These are phyloP conservation scores for Syzygium syzygioides DNA, from an alignment of 441 rosid species.

Conservation along the genomic window DNA sequence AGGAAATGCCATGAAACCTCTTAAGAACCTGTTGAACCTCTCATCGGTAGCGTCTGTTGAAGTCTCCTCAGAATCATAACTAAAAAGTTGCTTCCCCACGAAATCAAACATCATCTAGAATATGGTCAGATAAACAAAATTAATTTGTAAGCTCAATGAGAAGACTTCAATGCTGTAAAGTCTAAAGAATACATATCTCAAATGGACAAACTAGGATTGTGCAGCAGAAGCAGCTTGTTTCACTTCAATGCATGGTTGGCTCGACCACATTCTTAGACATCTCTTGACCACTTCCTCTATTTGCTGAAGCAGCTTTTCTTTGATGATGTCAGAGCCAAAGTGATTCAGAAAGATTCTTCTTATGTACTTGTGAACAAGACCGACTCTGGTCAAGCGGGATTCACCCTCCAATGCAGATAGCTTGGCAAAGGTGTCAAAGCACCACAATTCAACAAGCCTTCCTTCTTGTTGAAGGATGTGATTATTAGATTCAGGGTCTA, in stretches of 20 bases:
- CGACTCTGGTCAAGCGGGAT: background rate
- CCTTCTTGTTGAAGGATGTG: conserved; percentile 24
- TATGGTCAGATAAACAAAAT: background rate
- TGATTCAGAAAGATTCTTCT: background rate
- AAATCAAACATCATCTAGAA: conserved; percentile 5
- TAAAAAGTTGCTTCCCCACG: background rate
- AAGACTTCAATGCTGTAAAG: background rate
- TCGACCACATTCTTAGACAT: background rate
- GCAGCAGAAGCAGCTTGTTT: conserved; percentile 2
- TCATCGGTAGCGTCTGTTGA: background rate
- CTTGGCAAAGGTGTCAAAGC: conserved; percentile 24
- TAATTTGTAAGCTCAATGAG: background rate
- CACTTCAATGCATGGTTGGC: background rate
- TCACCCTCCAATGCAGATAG: conserved; percentile 16
- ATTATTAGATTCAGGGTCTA: conserved; percentile 32
- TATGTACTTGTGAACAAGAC: conserved; percentile 2
- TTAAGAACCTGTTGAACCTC: background rate
- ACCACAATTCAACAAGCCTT: conserved; percentile 23
- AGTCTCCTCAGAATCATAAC: background rate
- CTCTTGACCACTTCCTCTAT: background rate
- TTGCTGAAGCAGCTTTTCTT: background rate
- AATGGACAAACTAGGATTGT: background rate
- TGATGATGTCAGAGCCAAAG: background rate
- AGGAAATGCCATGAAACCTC: conserved; percentile 14
- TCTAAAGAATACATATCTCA: background rate